phyloP scores from a whole-genome alignment of 2,329 filamentous ascomycete species.

The Parastagonospora avenae region DNA sequence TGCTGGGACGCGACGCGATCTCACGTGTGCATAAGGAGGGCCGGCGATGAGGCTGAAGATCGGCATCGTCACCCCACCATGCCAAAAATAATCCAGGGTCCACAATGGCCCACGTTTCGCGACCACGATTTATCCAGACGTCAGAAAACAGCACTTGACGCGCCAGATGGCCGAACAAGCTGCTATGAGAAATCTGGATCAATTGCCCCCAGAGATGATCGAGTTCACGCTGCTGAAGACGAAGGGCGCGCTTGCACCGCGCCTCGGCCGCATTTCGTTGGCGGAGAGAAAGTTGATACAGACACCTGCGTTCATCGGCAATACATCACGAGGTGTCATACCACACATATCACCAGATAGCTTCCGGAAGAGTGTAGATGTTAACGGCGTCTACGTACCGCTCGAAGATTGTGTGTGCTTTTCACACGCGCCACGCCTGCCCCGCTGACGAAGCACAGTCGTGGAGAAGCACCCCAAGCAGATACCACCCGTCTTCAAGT shows the following conservation, averaged over 20 bases:
- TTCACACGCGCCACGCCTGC: constrained; percentile 2
- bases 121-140: background rate
- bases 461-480: constrained; percentile 62
- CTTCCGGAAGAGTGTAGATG: constrained; percentile 65
- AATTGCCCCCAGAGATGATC: constrained; percentile 49
- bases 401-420: constrained; percentile 84
- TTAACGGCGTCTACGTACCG: constrained; percentile 77
- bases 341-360: constrained; percentile 91
- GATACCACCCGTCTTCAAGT: constrained; percentile 59
- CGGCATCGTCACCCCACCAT: constrained; percentile 9
- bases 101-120: background rate
- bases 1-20: constrained; percentile 7
- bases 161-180: constrained; percentile 13
- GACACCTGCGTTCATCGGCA: constrained; percentile 81
- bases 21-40: constrained; percentile 20
- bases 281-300: constrained; percentile 68
- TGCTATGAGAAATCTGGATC: constrained; percentile 17
- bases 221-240: constrained; percentile 52
- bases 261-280: constrained; percentile 71
- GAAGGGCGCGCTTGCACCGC: constrained; percentile 54
- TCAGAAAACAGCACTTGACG: background rate
- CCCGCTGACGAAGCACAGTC: constrained; percentile 58
- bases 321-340: constrained; percentile 81
- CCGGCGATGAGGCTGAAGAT: constrained; percentile 6
- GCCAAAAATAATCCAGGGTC: background rate